Percentiles rank a stretch among this genome's conserved stretches.
phyloP scores from a whole-genome alignment of 2,329 filamentous ascomycete species.

The Pseudogymnoascus destructans region DNA sequence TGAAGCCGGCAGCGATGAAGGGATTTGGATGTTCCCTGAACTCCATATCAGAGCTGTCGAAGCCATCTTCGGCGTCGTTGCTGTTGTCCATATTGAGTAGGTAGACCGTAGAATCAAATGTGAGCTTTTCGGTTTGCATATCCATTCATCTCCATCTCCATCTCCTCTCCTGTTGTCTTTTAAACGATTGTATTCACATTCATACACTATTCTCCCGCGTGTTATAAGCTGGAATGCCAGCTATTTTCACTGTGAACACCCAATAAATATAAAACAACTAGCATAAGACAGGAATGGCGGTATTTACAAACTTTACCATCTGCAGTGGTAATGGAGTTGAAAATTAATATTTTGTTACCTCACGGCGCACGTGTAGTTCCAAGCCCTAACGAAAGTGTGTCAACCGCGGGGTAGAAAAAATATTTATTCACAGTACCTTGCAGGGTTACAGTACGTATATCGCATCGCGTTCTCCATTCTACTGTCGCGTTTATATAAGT shows the following conservation, averaged over 20 bases:
- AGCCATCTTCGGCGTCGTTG: neutral
- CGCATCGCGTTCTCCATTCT: neutral
- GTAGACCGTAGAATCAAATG: neutral
- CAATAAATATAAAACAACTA: neutral
- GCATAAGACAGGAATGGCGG: neutral
- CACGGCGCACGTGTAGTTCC: neutral
- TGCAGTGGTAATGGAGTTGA: neutral
- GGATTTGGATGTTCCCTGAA: neutral
- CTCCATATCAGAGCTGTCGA: constrained; percentile 3
- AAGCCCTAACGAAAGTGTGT: constrained; percentile 1
- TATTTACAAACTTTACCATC: neutral
- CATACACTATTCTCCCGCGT: neutral
- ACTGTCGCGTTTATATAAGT: neutral
- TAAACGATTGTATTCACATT: neutral
- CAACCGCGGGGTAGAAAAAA: constrained; percentile 7
- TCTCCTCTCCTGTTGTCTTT: neutral
- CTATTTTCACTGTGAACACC: neutral
- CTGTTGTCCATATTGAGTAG: neutral
- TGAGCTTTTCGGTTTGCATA: neutral
- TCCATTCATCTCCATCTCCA: neutral
- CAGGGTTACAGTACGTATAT: constrained; percentile 9
- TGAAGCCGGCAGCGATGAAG: neutral
- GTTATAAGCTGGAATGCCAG: neutral
- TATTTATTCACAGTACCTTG: constrained; percentile 7
- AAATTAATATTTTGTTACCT: neutral